Evolutionary conservation across 768 basidiomycete species (phyloP), one percentile per base, ranked within the genome.

Genomic region (Suillus lakei): DNA sequence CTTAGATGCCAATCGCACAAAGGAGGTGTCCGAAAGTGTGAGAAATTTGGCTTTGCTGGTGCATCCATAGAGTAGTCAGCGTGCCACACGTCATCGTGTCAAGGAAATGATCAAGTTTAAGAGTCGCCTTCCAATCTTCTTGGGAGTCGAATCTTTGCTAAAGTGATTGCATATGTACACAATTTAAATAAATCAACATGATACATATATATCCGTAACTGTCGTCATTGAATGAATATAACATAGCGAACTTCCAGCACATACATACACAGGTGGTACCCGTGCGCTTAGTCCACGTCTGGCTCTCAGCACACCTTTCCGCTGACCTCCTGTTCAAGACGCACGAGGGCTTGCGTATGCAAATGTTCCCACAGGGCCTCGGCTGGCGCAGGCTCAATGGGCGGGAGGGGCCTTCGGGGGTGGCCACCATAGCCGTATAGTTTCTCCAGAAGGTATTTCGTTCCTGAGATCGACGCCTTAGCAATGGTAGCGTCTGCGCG

Each of bases 401-500:
- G 88, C 55, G 86, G 84, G 56, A 97, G 84, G 15, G 96, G 96
- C 71, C 84, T 86, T 62, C 95, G 84, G n/a, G 93, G 89, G 30
- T 78, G 71, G 0, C 93, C 94, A 16, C 94, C 93, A 73, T 95
- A 96, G 10, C 93, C 94, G 68, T 90, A 84, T 23, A 91, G 74
- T 72, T 85, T 90, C 74, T 93, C 81, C 16, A 95, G 77, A 48
- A 92, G 82, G 72, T 81, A 89, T 77, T 97, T 97, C n/a, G 91
- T 95, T 6, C 95, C 95, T 7, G 90, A 79, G 66, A 97, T 89
- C 2, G 88, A 89, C 2, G 87, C 79, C 71, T 91, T 90, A 30
- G 91, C 85, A 69, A 95, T 90, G 7, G 92, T 91, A 68, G 82
- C 89, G 75, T 98, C 96, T 6, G 88, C 93, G 55, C 85, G 87